Evolutionary conservation across 2,329 filamentous ascomycete genomes (phyloP).

Genomic region (Xylariaceae sp.): DNA sequence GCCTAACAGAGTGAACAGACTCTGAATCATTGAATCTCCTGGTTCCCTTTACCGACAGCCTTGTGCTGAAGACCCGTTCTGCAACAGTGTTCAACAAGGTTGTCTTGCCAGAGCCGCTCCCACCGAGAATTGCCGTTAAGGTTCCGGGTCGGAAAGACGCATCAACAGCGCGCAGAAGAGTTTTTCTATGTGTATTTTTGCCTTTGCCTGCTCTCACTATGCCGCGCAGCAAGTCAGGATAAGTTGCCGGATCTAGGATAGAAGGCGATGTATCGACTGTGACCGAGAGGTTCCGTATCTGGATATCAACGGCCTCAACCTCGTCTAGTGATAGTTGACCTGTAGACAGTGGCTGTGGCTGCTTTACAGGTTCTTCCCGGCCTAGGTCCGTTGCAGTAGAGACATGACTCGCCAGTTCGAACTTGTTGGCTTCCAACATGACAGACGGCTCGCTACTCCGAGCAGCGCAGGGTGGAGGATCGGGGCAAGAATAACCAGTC

Average conservation of each 20-base stretch:
- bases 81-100: slow-evolving; percentile 74
- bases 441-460: no score
- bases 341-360: slow-evolving; percentile 17
- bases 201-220: slow-evolving; percentile 39
- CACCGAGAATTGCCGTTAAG: slow-evolving; percentile 77
- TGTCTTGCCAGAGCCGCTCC: slow-evolving; percentile 76
- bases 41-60: slow-evolving; percentile 58
- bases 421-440: no score
- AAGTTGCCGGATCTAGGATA: slow-evolving; percentile 55
- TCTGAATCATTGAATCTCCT: slow-evolving; percentile 66
- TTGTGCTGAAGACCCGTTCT: slow-evolving; percentile 66
- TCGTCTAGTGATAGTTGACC: slow-evolving; percentile 39
- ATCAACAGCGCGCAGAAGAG: slow-evolving; percentile 67
- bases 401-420: no score
- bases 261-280: slow-evolving; percentile 64
- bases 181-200: slow-evolving; percentile 48
- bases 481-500: no score
- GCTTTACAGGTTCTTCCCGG: slow-evolving; percentile 16
- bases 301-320: slow-evolving; percentile 54
- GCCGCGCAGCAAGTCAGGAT: slow-evolving; percentile 47
- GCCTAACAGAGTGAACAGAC: slow-evolving; percentile 60
- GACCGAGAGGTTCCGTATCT: slow-evolving; percentile 55
- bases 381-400: no score
- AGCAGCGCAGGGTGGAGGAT: no score
- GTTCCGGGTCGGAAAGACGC: slow-evolving; percentile 69